Evolutionary conservation across 495 filamentous ascomycete genomes (phyloP), one percentile per base, ranked within the genome.

Genomic region (Podospora anserina): DNA sequence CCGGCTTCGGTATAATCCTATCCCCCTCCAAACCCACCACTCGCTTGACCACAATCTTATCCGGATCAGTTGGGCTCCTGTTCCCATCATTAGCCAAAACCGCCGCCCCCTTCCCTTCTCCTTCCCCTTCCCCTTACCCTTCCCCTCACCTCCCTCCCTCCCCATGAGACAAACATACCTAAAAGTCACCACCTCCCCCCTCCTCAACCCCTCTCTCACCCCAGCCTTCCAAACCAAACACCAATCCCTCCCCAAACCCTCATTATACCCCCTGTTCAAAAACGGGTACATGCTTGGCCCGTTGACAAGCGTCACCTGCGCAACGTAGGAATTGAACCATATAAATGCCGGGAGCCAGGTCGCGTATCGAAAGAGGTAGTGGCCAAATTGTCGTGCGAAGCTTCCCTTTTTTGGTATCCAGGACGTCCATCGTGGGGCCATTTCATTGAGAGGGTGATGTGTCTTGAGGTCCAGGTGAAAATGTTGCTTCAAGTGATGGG

Each of bases 251-350:
- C 82, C 82, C 26, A 86, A 80, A 60, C 82, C 85, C 69, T 84
- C 77, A 55, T 88, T 82, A 74, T 80, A 89, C 61, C 88, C 83
- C 55, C 87, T 81, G 69, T 93, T 93, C 13, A 94, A 73, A 76
- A 87, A 90, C 0, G 91, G 91, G 65, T 89, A 91, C 91, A 94
- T 94, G 18, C 88, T 90, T 23, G 86, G 81, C 3, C 91, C 91
- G 30, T 78, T 81, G 70, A 93, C 87, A 79, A 82, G 82, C 71
- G 88, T 87, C 30, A 90, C 69, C 68, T 89, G 82, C 61, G 84
- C 82, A 63, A 92, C 80, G 71, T 90, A 82, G 60, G 84, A 81
- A 62, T 88, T 86, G 79, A 92, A 85, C 79, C 87, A 89, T 57
- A 89, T 82, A 27, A 85, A 75, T 30, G 90, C 85, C 1, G 90